Evolutionary conservation across 257 asterid genomes (phyloP).

Genomic region (Przewalskia tangutica): DNA sequence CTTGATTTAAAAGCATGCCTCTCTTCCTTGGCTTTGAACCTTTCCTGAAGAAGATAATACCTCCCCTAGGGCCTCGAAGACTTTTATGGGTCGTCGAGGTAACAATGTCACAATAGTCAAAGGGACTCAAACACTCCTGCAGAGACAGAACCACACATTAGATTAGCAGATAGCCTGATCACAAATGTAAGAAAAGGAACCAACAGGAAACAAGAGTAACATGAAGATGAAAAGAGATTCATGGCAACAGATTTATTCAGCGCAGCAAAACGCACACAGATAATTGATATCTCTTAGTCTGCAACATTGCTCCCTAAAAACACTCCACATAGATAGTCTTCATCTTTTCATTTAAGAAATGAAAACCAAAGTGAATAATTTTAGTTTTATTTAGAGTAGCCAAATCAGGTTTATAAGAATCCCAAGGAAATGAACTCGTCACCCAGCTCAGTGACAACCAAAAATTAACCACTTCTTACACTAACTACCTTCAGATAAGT

Average conservation of each 20-base stretch:
- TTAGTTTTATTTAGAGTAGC: too few relatives aligned
- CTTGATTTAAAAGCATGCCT: constrained; percentile 61
- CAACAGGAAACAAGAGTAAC: neutral
- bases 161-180: neutral
- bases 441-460: neutral
- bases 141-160: constrained; percentile 1
- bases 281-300: neutral
- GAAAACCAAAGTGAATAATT: neutral
- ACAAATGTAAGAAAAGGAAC: neutral
- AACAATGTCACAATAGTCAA: constrained; percentile 66
- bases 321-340: neutral
- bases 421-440: neutral
- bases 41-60: constrained; percentile 70
- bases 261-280: neutral
- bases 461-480: neutral
- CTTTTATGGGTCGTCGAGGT: constrained; percentile 86
- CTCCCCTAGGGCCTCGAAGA: constrained; percentile 93
- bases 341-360: too few relatives aligned
- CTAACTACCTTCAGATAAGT: neutral
- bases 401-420: neutral
- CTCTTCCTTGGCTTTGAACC: constrained; percentile 72
- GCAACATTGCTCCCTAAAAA: neutral
- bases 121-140: constrained; percentile 77
- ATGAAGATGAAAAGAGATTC: neutral
- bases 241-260: neutral